Percentiles rank a stretch among this genome's conserved stretches.
These are phyloP conservation scores for Gliomastix tumulicola DNA, from an alignment of 2,329 filamentous ascomycete species.

Conservation along the genomic window DNA sequence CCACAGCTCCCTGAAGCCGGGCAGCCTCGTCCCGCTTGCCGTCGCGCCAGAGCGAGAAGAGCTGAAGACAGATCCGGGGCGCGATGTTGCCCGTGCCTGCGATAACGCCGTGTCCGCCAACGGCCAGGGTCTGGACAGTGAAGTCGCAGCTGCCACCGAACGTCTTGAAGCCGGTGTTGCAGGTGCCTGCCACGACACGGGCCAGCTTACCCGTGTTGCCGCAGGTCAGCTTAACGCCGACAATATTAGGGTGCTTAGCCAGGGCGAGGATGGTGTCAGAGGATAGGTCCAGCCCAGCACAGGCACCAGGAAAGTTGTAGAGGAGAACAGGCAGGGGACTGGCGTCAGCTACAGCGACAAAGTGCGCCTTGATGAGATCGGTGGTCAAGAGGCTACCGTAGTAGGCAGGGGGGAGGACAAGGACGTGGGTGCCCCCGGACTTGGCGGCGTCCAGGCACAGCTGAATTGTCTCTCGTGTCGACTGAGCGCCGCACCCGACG, in stretches of 20 bases:
- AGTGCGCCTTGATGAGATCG: conserved; percentile 54
- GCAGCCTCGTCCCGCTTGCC: conserved; percentile 53
- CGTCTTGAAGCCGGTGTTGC: conserved; percentile 47
- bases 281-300: conserved; percentile 48
- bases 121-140: conserved; percentile 61
- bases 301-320: conserved; percentile 57
- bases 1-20: conserved; percentile 56
- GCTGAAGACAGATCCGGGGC: conserved; percentile 55
- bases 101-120: conserved; percentile 65
- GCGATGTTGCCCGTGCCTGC: conserved; percentile 65
- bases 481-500: conserved; percentile 63
- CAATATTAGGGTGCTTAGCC: conserved; percentile 47
- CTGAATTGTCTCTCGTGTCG: conserved; percentile 58
- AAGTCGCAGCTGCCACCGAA: conserved; percentile 71
- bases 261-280: conserved; percentile 49
- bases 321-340: conserved; percentile 53
- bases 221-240: conserved; percentile 56
- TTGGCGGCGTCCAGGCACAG: conserved; percentile 57
- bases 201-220: conserved; percentile 57
- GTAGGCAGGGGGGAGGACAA: conserved; percentile 64
- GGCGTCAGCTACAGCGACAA: conserved; percentile 49
- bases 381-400: conserved; percentile 55
- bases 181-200: conserved; percentile 36
- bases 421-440: conserved; percentile 58
- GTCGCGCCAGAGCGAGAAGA: conserved; percentile 50